phyloP scores from a whole-genome alignment of 1,139 yeast species.

The Yamadazyma songkhlaensis region DNA sequence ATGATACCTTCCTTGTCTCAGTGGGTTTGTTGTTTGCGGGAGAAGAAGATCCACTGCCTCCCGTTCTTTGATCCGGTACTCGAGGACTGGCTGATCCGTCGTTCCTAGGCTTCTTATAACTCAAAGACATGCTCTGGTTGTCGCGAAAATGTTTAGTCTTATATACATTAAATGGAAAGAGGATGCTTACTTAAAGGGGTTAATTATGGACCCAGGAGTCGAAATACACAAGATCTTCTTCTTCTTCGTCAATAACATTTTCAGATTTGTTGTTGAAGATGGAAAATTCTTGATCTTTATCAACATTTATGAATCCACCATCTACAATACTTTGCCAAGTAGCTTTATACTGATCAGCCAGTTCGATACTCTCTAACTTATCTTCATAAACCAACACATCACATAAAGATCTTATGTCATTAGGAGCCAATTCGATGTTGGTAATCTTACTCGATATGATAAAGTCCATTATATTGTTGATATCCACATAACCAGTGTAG shows the following conservation, averaged over 20 bases:
- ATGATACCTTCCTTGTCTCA: constrained; percentile 35
- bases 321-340: constrained; percentile 63
- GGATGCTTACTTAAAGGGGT: neutral
- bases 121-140: neutral
- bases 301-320: constrained; percentile 50
- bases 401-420: constrained; percentile 79
- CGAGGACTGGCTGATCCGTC: neutral
- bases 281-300: constrained; percentile 23
- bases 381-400: constrained; percentile 88
- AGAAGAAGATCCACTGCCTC: too few relatives aligned
- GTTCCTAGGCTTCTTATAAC: neutral
- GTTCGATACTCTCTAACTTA: constrained; percentile 61
- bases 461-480: constrained; percentile 72
- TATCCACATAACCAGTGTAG: constrained; percentile 63
- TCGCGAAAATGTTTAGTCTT: neutral
- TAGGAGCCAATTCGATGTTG: constrained; percentile 69
- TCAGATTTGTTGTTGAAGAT: constrained; percentile 36
- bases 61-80: too few relatives aligned
- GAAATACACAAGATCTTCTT: constrained; percentile 36
- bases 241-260: constrained; percentile 30
- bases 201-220: constrained; percentile 36
- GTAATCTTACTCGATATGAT: constrained; percentile 76
- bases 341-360: constrained; percentile 53
- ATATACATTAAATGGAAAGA: too few relatives aligned
- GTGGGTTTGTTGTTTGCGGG: too few relatives aligned